These are phyloP conservation scores for Neonothopanus nambi DNA, from an alignment of 1,284 basidiomycete genomes.

Conservation along the genomic window DNA sequence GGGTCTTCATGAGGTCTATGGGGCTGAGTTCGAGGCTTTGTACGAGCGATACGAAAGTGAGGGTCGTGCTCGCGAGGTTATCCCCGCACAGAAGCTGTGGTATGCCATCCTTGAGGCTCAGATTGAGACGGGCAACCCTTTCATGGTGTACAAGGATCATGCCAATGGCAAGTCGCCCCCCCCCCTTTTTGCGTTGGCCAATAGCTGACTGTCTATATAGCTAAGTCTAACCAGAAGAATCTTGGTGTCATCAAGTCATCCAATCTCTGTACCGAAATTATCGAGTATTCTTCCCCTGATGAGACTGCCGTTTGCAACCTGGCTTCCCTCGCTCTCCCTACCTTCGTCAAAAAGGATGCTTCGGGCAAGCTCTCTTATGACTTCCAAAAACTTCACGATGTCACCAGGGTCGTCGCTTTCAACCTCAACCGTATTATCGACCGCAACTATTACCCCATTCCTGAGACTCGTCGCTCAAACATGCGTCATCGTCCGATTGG, in stretches of 20 bases:
- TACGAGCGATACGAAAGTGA: constrained; percentile 92
- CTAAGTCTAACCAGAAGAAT: constrained; percentile 98
- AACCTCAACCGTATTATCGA: constrained; percentile 97
- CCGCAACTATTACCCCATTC: constrained; percentile 92
- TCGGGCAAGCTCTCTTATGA: constrained; percentile 72
- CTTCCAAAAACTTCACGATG: constrained; percentile 94
- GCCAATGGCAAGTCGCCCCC: constrained; percentile 64
- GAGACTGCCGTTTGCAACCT: constrained; percentile 99
- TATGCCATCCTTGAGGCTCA: constrained; percentile 96
- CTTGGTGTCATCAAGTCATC: constrained; percentile 99
- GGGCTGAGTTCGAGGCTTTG: constrained; percentile 89
- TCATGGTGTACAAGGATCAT: constrained; percentile 97
- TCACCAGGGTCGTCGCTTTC: constrained; percentile 88
- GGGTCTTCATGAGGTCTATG: constrained; percentile 86
- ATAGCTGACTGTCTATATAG: constrained; percentile 36
- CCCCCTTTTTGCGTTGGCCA: constrained; percentile 4
- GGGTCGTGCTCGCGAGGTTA: constrained; percentile 83
- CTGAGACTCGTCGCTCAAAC: constrained; percentile 90
- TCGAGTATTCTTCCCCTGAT: constrained; percentile 97
- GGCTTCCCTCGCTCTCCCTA: constrained; percentile 93
- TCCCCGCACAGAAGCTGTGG: constrained; percentile 98
- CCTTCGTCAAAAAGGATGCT: constrained; percentile 58
- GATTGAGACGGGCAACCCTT: constrained; percentile 97
- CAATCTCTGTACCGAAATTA: constrained; percentile 98
- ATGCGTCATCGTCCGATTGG: constrained; percentile 98